Evolutionary conservation across 148 eudicot species (phyloP), one percentile per base, ranked within the genome.

Genomic region (Selenicereus undatus): DNA sequence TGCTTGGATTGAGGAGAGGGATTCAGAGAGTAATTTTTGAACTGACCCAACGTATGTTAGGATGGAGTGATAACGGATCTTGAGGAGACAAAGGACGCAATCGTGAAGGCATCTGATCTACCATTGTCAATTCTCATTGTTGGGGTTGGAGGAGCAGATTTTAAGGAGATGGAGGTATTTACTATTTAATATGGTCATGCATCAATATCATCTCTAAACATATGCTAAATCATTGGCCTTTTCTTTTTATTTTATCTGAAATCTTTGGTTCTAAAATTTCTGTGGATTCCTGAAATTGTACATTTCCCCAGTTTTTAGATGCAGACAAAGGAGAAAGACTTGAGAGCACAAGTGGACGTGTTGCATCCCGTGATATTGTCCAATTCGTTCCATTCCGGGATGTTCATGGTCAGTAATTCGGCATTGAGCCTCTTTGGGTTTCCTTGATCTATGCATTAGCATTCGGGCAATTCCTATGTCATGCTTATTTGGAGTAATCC

Each of bases 101-200:
- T 96, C 78, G 99, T 96, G 87, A 84, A 86, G 84, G 99, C 99
- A 48, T 91, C 98, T 2, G 97, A 96, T 83, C 92, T 96, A 78
- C 99, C 99, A 36, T 82, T 96, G 82, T 96, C 98, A 43, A 94
- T 96, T 83, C 97, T 96, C 75, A 92, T 96, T 82, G 98, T 96
- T 73, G 99, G 99, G 73, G 99, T 96, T 75, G 99, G 99, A 71
- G 99, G 99, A 84, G 99, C 99, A 14, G 99, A 96, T 76, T 96
- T 81, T 52, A 94, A 92, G 72, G 99, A 96, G 87, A 96, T 96
- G 99, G 98, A 96, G 98, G 99, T 96, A 86, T 42, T 30, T 18
- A 54, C 30, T 27, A 22, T 9, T 8, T 1, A 3, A 17, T 17
- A 56, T 60, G 18, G 13, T 27, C 21, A 27, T 76, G 42, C 42